phyloP scores from a whole-genome alignment of 352 stramenopile genomes.

The Globisporangium echinulatum region DNA sequence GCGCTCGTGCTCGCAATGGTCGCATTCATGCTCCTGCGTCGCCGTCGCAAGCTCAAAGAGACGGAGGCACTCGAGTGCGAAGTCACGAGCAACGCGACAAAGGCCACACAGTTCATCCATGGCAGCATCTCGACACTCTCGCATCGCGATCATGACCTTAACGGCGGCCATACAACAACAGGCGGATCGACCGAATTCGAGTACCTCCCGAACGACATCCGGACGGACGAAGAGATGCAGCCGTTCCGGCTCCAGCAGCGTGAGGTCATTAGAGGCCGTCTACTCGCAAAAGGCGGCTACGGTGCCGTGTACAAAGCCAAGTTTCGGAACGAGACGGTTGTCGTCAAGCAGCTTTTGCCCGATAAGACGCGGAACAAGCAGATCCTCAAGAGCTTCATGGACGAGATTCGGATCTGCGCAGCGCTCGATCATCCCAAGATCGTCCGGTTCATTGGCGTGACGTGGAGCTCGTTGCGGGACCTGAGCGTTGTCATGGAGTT shows the following conservation, averaged over 20 bases:
- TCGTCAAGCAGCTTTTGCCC: conserved; percentile 30
- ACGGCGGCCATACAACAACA: too few relatives aligned
- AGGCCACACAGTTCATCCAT: conserved; percentile 14
- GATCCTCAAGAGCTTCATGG: conserved; percentile 36
- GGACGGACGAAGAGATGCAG: conserved; percentile 27
- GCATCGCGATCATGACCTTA: too few relatives aligned
- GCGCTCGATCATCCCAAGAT: conserved; percentile 49
- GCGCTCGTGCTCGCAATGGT: conserved; percentile 15
- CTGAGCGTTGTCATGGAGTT: conserved; percentile 41
- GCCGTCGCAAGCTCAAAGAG: conserved; percentile 12
- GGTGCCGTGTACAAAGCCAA: conserved; percentile 23
- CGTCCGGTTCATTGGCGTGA: conserved; percentile 43
- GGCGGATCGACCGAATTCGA: conserved; percentile 5
- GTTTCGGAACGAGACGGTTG: conserved; percentile 25
- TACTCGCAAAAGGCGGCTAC: conserved; percentile 31
- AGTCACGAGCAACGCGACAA: conserved; percentile 7
- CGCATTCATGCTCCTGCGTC: conserved; percentile 11
- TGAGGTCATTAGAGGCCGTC: conserved; percentile 18
- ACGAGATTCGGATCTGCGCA: conserved; percentile 63
- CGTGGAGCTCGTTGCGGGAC: conserved; percentile 47
- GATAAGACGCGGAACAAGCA: conserved; percentile 23
- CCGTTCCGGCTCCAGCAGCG: conserved; percentile 24
- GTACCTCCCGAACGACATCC: conserved; percentile 29
- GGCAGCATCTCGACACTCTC: conserved; percentile 9
- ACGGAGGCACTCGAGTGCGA: conserved; percentile 13